A percentile compares a stretch with the other conserved stretches of the same genome.
phyloP scores from a whole-genome alignment of 208 protist genomes.

The Histomonas meleagridis region DNA sequence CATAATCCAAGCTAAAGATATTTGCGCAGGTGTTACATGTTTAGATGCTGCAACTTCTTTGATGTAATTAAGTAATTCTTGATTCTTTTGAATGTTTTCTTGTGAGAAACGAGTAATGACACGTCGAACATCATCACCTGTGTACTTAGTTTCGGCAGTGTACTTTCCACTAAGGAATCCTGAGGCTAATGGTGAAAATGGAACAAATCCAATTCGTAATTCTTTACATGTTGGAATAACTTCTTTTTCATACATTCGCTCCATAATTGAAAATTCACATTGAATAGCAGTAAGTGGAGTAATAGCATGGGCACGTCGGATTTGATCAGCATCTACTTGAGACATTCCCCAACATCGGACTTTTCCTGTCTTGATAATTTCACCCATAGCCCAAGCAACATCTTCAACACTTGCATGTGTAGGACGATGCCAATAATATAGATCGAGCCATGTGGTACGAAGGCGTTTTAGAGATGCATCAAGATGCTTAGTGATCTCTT shows the following conservation, averaged over 20 bases:
- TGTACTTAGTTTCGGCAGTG: background rate
- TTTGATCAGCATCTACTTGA: conserved; percentile 35
- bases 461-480: conserved; percentile 23
- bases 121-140: conserved; percentile 36
- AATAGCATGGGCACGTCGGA: conserved; percentile 44
- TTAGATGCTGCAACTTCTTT: conserved; percentile 42
- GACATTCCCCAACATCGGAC: conserved; percentile 42
- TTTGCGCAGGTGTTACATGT: conserved; percentile 38
- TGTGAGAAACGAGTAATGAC: conserved; percentile 38
- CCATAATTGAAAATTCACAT: conserved; percentile 39
- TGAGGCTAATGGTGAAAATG: conserved; percentile 48
- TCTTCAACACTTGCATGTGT: conserved; percentile 38
- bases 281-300: conserved; percentile 40
- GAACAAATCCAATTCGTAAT: conserved; percentile 45
- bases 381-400: conserved; percentile 19
- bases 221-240: conserved; percentile 45
- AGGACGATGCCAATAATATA: conserved; percentile 29
- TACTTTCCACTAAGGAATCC: conserved; percentile 46
- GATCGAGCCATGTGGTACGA: conserved; percentile 23
- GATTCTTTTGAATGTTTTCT: conserved; percentile 43
- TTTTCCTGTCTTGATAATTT: conserved; percentile 42
- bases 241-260: conserved; percentile 42
- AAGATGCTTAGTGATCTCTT: background rate
- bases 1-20: conserved; percentile 48
- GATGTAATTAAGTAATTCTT: conserved; percentile 33